A percentile compares a stretch with the other conserved stretches of the same genome.
Conservation (phyloP, 2,329 filamentous ascomycete genomes). For the Tolypocladium capitatum region DNA sequence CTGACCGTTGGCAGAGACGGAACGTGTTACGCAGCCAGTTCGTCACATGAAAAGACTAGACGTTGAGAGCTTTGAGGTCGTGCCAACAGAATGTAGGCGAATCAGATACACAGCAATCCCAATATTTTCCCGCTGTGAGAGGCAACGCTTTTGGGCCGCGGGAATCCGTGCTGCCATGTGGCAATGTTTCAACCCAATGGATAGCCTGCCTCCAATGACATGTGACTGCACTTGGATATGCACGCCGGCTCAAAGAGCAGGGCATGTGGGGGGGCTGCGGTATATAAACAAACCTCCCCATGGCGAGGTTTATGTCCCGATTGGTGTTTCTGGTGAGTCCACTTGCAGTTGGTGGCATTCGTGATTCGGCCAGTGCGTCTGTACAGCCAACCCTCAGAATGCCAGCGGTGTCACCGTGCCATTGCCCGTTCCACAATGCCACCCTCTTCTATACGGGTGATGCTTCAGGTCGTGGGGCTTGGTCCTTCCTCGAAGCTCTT, state of each 20-base stretch:
- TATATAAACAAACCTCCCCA: not conserved
- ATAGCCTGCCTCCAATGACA: not conserved
- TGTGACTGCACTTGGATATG: conserved; percentile 4
- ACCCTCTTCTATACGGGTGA: not conserved
- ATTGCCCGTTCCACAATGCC: not conserved
- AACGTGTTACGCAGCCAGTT: not conserved
- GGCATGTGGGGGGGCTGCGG: not conserved
- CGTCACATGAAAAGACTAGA: not conserved
- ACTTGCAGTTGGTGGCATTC: not conserved
- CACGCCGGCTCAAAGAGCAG: not conserved
- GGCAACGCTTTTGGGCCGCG: not conserved
- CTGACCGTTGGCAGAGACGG: no score
- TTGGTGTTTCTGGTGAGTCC: not conserved
- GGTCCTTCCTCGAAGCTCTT: conserved; percentile 30
- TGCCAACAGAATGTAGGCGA: not conserved
- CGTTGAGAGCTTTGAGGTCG: not conserved
- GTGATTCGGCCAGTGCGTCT: not conserved
- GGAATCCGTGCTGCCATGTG: conserved; percentile 26
- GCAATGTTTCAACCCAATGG: conserved; percentile 18
- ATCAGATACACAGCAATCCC: not conserved
- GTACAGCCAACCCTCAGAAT: not conserved
- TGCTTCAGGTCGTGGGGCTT: no score
- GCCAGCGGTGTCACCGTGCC: not conserved
- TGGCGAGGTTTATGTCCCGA: not conserved
- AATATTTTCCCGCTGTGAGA: not conserved